Evolutionary conservation across 73 alveolate genomes (phyloP), one percentile per base, ranked within the genome.

Genomic region (Paramecium biaurelia): DNA sequence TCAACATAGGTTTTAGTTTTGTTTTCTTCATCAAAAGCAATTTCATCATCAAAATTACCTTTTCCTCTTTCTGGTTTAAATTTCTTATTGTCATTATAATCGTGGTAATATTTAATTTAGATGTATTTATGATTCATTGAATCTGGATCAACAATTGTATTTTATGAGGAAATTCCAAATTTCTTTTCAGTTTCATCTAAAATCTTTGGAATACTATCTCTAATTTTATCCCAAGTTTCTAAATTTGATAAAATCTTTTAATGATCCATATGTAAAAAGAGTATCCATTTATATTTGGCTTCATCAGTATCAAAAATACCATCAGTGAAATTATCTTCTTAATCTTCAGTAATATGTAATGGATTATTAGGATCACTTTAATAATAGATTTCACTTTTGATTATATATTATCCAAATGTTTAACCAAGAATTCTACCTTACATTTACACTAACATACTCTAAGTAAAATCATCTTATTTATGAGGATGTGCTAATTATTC

Each of bases 1-100:
- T 79, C 90, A 4, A 79, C 90, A 23, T 43, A 79, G 4, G 32
- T 26, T 14, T 30, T 47, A 38, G 28, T 20, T 79, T 79, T 79
- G 2, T 14, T 42, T 24, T 43, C 90, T 5, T 79, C 90, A 79
- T 79, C 72, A 20, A 14, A 42, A n/a, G 24, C 70, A 10, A 79
- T 41, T 43, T 79, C 90, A 79, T 79, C 90, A 79, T 79, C 90
- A 21, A 43, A 43, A 38, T 23, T 34, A 45, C 63, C 74, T n/a
- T 45, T 79, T 79, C 90, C 90, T 79, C 90, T 79, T 79, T 79
- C 90, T 18, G 90, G 90, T 42, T 47, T 79, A 79, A n/a, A 79
- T 11, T 43, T 47, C 32, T 45, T 79, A 0, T 26, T 0, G 5
- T 79, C 70, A 24, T 28, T 7, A 14, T 38, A 42, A 79, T 79